Evolutionary conservation across 2,329 filamentous ascomycete species (phyloP).

Genomic region (Xylariaceae sp.): DNA sequence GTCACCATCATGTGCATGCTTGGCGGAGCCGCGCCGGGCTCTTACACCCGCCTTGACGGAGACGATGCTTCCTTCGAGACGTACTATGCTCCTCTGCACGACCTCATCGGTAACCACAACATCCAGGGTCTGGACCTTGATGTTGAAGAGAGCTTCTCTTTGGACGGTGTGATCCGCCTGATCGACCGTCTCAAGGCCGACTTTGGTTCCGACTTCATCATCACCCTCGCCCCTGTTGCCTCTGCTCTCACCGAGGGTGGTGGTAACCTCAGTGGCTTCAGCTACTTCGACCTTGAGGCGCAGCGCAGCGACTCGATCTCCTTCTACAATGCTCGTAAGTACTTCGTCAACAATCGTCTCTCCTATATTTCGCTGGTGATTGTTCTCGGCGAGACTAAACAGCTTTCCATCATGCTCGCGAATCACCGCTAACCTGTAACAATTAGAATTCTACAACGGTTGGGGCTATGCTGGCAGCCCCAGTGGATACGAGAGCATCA

Average conservation of each 20-base stretch:
- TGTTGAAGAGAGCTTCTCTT: constrained; percentile 70
- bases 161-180: constrained; percentile 59
- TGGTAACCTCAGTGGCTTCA: constrained; percentile 72
- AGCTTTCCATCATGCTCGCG: background rate
- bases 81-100: constrained; percentile 60
- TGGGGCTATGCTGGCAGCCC: constrained; percentile 59
- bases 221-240: constrained; percentile 78
- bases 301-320: constrained; percentile 60
- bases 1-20: constrained; percentile 68
- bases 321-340: constrained; percentile 72
- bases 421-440: background rate
- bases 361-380: background rate
- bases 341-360: background rate
- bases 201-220: constrained; percentile 65
- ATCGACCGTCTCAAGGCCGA: constrained; percentile 64
- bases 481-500: constrained; percentile 45
- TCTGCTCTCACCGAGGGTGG: constrained; percentile 56
- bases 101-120: constrained; percentile 55
- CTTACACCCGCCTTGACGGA: constrained; percentile 56
- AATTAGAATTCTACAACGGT: constrained; percentile 74
- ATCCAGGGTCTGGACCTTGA: constrained; percentile 73
- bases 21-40: constrained; percentile 43
- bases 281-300: constrained; percentile 69
- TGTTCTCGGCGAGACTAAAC: background rate
- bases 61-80: constrained; percentile 58